These are phyloP conservation scores for Clitocybe nebularis DNA, from an alignment of 1,284 basidiomycete genomes.

Conservation along the genomic window DNA sequence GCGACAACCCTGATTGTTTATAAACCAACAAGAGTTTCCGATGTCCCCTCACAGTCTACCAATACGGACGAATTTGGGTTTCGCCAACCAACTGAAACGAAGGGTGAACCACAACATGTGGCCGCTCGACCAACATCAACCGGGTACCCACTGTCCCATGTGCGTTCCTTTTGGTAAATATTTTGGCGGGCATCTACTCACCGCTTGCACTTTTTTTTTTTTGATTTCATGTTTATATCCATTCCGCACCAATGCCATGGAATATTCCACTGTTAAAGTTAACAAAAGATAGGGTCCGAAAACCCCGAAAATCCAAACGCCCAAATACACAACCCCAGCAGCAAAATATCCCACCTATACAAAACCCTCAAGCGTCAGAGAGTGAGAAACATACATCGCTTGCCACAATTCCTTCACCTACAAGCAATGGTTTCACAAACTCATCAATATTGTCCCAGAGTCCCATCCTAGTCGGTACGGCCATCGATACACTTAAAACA, in stretches of 20 bases:
- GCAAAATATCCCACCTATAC: neutral
- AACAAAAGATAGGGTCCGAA: slow-evolving; percentile 53
- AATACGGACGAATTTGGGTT: slow-evolving; percentile 60
- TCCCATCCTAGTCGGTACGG: no score
- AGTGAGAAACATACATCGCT: no score
- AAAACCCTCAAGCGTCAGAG: no score
- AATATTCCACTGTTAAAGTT: slow-evolving; percentile 42
- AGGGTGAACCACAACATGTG: slow-evolving; percentile 23
- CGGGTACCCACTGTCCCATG: slow-evolving; percentile 71
- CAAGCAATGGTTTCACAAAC: no score
- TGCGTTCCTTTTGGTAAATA: slow-evolving; percentile 74
- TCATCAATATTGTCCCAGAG: no score
- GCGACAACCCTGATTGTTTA: slow-evolving; percentile 44
- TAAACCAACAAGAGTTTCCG: slow-evolving; percentile 29
- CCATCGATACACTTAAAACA: no score
- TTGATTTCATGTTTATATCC: slow-evolving; percentile 24
- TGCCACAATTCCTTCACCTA: neutral
- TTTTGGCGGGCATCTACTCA: slow-evolving; percentile 36
- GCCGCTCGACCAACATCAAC: slow-evolving; percentile 39
- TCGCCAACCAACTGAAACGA: slow-evolving; percentile 26
- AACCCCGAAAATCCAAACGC: slow-evolving; percentile 44
- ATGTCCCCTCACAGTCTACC: slow-evolving; percentile 23
- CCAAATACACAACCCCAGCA: neutral
- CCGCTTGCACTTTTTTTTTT: slow-evolving; percentile 22
- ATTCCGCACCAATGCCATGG: slow-evolving; percentile 26